These are phyloP conservation scores for Circinella minor DNA, from an alignment of 371 early-diverging fungal species.

Conservation along the genomic window DNA sequence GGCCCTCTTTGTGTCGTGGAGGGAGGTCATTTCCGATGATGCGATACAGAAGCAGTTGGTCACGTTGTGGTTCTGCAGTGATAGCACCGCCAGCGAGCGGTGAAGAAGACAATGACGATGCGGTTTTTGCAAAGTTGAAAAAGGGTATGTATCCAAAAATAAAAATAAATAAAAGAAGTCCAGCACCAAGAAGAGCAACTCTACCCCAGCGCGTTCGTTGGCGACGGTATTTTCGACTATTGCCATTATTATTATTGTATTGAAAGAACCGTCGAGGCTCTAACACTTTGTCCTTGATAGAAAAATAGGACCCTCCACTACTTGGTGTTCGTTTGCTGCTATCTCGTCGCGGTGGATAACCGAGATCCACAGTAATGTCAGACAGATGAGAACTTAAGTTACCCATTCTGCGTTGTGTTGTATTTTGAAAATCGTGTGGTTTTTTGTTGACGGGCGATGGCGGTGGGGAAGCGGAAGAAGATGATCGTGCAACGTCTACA, in stretches of 20 bases:
- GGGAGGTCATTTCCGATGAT: conserved; percentile 78
- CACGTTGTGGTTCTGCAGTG: conserved; percentile 30
- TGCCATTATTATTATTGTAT: not conserved
- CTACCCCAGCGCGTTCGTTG: conserved; percentile 23
- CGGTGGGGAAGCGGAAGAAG: conserved; percentile 10
- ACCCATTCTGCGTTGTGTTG: conserved; percentile 18
- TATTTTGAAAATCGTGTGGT: not conserved
- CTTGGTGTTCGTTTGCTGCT: not conserved
- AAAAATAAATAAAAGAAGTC: conserved; percentile 20
- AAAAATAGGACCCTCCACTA: conserved; percentile 10
- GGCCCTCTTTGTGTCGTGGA: conserved; percentile 71
- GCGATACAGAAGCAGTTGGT: conserved; percentile 65
- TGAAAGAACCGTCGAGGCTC: conserved; percentile 17
- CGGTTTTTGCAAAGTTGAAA: conserved; percentile 22
- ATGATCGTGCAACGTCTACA: conserved; percentile 10
- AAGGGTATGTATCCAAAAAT: conserved; percentile 27
- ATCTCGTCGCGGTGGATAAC: conserved; percentile 21
- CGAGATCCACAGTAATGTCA: conserved; percentile 18
- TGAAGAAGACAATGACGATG: not conserved
- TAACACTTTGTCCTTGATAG: conserved; percentile 24
- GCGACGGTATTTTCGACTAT: conserved; percentile 19
- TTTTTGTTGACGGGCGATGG: conserved; percentile 8
- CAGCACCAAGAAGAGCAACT: conserved; percentile 11
- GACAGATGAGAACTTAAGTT: conserved; percentile 14
- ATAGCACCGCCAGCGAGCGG: not conserved